Base-by-base conservation (phyloP, 2,329 filamentous ascomycete species). In the Ascochyta rabiei region DNA sequence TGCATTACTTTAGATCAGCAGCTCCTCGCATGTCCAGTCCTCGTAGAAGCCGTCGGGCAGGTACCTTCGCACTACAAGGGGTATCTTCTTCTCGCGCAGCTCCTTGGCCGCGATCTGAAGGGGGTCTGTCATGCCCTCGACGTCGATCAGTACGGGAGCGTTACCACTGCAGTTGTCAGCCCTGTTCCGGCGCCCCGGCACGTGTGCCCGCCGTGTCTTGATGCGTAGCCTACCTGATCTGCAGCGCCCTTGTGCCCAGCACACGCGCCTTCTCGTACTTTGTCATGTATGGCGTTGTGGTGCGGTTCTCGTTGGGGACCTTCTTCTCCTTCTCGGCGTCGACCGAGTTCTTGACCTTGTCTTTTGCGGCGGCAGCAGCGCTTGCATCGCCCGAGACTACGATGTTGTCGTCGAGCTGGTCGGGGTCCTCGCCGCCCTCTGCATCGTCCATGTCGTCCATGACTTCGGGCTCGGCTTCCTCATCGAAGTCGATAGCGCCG, bases 11-110 rank as follows among this genome's bases (percentile, higher is more conserved):
- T 57, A 73, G 42, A 63, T 67, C 54, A 96, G 84, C 62, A 98
- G 82, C 78, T 99, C 95, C 79, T 98, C 95, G 79, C 93, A 97
- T 31, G 93, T 96, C 95, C 95, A 99, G 77, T 99, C 95, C 83
- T 99, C 95, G 77, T 98, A 98, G 91, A 86, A 96, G 81, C 95
- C 95, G 79, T 99, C 95, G 19, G 95, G 95, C 74, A 99, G 84
- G 79, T 98, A 99, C 72, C 95, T 86, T 75, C 95, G 86, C 62
- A 99, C 90, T 53, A 99, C 95, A 57, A 99, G 79, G 21, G 95
- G 95, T 50, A 99, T 96, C 84, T 99, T 99, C 85, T 98, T 98
- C 81, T 98, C 93, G 62, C 91, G 87, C 75, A 99, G 82, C 79
- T 99, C 95, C 80, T 98, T 98, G 76, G 97, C 90, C 21, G 95